phyloP scores from a whole-genome alignment of 805 yeast genomes.

The Wickerhamiella siamensis region DNA sequence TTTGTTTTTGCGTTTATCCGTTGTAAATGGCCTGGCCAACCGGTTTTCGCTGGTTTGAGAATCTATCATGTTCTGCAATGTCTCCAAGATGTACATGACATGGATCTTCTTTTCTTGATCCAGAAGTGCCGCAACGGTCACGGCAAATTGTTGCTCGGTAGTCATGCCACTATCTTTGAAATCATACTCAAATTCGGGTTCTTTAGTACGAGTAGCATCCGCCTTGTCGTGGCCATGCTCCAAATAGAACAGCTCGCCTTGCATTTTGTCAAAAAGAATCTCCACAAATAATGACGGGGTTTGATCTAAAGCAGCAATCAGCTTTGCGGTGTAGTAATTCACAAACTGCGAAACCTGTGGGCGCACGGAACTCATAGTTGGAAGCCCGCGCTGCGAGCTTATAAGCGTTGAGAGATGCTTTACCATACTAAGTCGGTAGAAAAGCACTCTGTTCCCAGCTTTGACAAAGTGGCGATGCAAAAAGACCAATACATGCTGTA shows the following conservation, averaged over 20 bases:
- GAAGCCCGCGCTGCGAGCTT: slow-evolving; percentile 34
- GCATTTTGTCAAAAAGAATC: slow-evolving; percentile 47
- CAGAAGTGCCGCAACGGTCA: slow-evolving; percentile 36
- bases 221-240: slow-evolving; percentile 41
- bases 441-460: slow-evolving; percentile 40
- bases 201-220: slow-evolving; percentile 7
- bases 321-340: slow-evolving; percentile 46
- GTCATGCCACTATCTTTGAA: slow-evolving; percentile 20
- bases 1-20: slow-evolving; percentile 16
- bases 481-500: slow-evolving; percentile 52
- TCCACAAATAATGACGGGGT: slow-evolving; percentile 48
- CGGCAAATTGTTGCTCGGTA: slow-evolving; percentile 35
- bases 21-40: slow-evolving; percentile 15
- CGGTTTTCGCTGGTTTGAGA: slow-evolving; percentile 4
- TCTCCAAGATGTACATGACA: slow-evolving; percentile 32
- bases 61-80: slow-evolving; percentile 25
- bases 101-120: slow-evolving; percentile 31
- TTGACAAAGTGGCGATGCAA: slow-evolving; percentile 58
- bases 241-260: slow-evolving; percentile 36
- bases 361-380: slow-evolving; percentile 41
- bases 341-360: slow-evolving; percentile 38
- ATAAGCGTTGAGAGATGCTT: slow-evolving; percentile 38
- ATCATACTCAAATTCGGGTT: slow-evolving; percentile 15
- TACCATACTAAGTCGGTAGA: slow-evolving; percentile 66
- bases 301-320: slow-evolving; percentile 33